These are phyloP conservation scores for Linum usitatissimum DNA, from an alignment of 345 rosid genomes.

Conservation along the genomic window DNA sequence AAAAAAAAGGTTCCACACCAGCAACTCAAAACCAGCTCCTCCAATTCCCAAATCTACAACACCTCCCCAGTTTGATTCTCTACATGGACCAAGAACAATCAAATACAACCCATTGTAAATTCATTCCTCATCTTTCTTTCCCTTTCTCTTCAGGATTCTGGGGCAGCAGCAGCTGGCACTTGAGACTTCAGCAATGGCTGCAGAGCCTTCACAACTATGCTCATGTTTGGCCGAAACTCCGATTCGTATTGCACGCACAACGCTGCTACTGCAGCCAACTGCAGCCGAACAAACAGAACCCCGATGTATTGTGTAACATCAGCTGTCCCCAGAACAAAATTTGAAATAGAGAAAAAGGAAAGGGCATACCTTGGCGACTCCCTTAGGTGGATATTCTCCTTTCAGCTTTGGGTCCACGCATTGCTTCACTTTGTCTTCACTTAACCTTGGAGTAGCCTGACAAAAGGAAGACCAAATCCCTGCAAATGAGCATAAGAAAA, in stretches of 20 bases:
- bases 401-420: slow-evolving; percentile 13
- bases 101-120: too few relatives aligned
- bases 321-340: neutral
- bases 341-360: neutral
- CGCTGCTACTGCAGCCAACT: slow-evolving; percentile 99
- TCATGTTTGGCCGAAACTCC: slow-evolving; percentile 96
- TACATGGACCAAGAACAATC: too few relatives aligned
- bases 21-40: too few relatives aligned
- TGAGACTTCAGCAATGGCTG: slow-evolving; percentile 66
- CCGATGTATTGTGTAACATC: neutral
- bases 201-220: slow-evolving; percentile 93
- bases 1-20: too few relatives aligned
- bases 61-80: too few relatives aligned
- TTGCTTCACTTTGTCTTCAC: slow-evolving; percentile 13
- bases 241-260: slow-evolving; percentile 96
- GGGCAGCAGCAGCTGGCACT: neutral
- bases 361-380: slow-evolving; percentile 9
- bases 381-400: slow-evolving; percentile 12
- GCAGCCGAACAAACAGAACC: slow-evolving; percentile 8
- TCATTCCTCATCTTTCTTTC: neutral
- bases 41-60: too few relatives aligned
- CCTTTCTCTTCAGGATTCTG: neutral
- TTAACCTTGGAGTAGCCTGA: slow-evolving; percentile 16
- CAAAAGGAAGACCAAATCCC: neutral
- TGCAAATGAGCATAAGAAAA: neutral